Evolutionary conservation across 202 grass and related monocot species (phyloP), one percentile per base, ranked within the genome.

Genomic region (Zoysia matrella): DNA sequence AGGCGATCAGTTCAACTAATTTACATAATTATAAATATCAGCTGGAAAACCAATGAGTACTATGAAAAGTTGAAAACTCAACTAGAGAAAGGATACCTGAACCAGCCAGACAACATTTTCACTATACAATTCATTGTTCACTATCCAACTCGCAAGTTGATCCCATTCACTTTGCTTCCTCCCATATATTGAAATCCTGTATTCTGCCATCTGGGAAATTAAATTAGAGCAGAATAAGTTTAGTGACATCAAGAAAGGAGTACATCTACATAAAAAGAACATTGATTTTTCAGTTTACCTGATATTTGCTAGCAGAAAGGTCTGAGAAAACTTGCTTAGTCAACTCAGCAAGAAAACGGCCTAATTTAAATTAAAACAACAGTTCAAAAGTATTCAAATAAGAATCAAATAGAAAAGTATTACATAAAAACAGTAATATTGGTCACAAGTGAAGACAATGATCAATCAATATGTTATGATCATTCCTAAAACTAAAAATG

Each of bases 81-180:
- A 61, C 11, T 5, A 50, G 16, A 47, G 58, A 88, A 81, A 75
- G 55, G 44, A 50, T 90, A 96, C 96, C 96, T 99, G 96, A 92
- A 99, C 84, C 70, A 99, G 70, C 96, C 96, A 99, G 69, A 96
- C 93, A 84, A 96, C 93, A 92, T 99, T 99, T 50, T 96, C 92
- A 83, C 89, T 89, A 53, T 90, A 90, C 71, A 99, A 82, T 83
- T 99, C 93, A 89, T 99, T 94, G 87, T 99, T 96, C 60, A 99
- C 96, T 88, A 99, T 99, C 96, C 93, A 96, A 87, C 91, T 99
- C 41, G 96, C 96, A 55, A 99, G 91, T 85, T 96, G 85, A 72
- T 99, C 96, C 93, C 96, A 99, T 81, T 99, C 96, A 87, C 96
- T 99, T 86, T 99, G 93, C 81, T 96, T 99, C 89, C 96, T 94